Base-by-base conservation (phyloP, 352 stramenopile species). In the Globisporangium takayamanum region DNA sequence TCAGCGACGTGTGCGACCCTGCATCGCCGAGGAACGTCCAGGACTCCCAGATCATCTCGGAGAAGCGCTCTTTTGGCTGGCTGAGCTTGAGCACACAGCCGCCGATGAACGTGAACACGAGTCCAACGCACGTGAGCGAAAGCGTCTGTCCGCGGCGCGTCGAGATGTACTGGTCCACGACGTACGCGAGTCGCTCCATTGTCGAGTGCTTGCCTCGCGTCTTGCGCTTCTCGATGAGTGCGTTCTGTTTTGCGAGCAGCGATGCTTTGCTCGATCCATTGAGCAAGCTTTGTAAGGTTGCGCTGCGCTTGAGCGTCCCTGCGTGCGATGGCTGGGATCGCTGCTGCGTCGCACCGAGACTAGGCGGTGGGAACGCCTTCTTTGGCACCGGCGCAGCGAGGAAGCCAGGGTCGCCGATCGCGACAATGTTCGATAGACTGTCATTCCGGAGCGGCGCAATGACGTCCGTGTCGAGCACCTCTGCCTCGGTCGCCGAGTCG, bases 11-110 rank as follows among this genome's bases (percentile, higher is more conserved):
- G 45, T 91, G 81, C 1, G 73, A 59, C 0, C 74, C 73, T 2
- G 81, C 11, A 30, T 89, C 81, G 0, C 73, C 74, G 12, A 91
- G 65, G 49, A 73, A 89, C 0, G 77, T 88, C 79, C 77, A 91
- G 2, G 75, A 67, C 36, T 85, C 59, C 81, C 79, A 89, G 5
- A 88, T 61, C 26, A 62, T 80, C 52, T 88, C 70, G 3, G 44
- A 14, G 12, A 87, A 83, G 7, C 44, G n/a, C 14, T 53, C 28
- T 0, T 41, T 59, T 15, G 69, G 74, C 10, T 75, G 62, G 0
- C 63, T 74, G 5, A 41, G 59, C 22, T 77, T 81, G 20, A 89
- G 46, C 1, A 87, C 60, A 16, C 71, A 71, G 0, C 73, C 77
- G 3, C 73, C 69, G 30, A 78, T 10, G 11, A 69, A 53, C 37